A percentile compares a stretch with the other conserved stretches of the same genome.
Conservation (phyloP, 352 stramenopile genomes). For the Albugo candida region DNA sequence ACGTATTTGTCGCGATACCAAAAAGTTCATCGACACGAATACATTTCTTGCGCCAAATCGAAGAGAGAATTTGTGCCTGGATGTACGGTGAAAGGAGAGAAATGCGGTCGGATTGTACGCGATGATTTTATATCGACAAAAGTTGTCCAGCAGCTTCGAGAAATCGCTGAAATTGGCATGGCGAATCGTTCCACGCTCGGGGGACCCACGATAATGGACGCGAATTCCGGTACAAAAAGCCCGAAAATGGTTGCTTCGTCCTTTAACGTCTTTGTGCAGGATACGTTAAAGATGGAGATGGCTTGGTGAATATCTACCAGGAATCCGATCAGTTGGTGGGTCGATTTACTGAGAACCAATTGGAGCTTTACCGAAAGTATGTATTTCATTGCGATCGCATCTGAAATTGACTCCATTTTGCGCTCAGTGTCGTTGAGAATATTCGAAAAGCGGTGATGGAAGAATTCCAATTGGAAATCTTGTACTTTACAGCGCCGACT, state of each 20-base stretch:
- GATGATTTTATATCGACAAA: conserved; percentile 55
- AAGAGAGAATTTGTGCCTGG: conserved; percentile 27
- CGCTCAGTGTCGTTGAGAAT: conserved; percentile 39
- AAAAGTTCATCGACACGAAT: neutral
- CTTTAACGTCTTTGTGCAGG: conserved; percentile 26
- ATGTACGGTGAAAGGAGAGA: conserved; percentile 34
- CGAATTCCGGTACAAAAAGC: conserved; percentile 21
- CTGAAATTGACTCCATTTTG: neutral
- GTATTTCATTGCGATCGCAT: neutral
- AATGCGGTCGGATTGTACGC: conserved; percentile 45
- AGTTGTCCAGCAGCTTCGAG: conserved; percentile 43
- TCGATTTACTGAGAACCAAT: conserved; percentile 68
- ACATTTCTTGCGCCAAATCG: conserved; percentile 10
- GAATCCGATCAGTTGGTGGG: conserved; percentile 15
- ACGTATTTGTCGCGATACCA: neutral
- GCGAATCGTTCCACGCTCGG: conserved; percentile 36
- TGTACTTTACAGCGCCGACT: conserved; percentile 86
- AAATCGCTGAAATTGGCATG: conserved; percentile 76
- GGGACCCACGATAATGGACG: conserved; percentile 84
- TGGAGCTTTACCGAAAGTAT: conserved; percentile 56
- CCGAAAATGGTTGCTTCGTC: too few relatives aligned
- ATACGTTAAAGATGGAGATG: conserved; percentile 69
- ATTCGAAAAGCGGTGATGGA: conserved; percentile 62
- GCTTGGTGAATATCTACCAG: conserved; percentile 83
- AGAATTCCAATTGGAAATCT: conserved; percentile 47